Evolutionary conservation across 2,329 filamentous ascomycete species (phyloP), one percentile per base, ranked within the genome.

Genomic region (Ophiobolus disseminans): DNA sequence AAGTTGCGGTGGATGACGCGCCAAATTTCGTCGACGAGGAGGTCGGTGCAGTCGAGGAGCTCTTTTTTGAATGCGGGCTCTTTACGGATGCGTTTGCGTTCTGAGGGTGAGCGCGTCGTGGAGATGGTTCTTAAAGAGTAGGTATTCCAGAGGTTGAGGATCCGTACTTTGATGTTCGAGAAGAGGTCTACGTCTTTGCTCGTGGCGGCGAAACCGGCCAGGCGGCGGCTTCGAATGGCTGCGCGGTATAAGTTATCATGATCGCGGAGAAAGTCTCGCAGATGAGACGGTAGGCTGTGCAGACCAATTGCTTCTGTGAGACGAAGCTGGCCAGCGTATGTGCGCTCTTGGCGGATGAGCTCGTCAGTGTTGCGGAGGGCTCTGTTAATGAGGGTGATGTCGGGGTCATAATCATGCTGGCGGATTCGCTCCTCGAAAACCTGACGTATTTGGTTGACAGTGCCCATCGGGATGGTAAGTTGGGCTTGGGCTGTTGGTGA

Each of bases 201-300:
- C 9, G 2, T 3, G 10, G 3, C 2, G 13, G n/a, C 8, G 10
- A 32, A 13, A 14, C 16, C 7, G 4, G 42, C 7, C 22, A 25
- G 23, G 14, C 11, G 9, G 20, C 39, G 39, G 16, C 31, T 39
- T 11, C 48, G 48, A 7, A 47, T 13, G 6, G 26, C 43, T 4
- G 34, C 39, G 14, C 39, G 43, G n/a, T 47, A 31, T 4, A 47
- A 26, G 17, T 51, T 47, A 16, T 51, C 39, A 9, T 51, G 43
- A 21, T 51, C 43, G 14, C 43, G 26, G n/a, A 51, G 16, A 19
- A 51, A 51, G 14, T n/a, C 2, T 11, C 39, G 2, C 7, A 47
- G 39, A 14, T 46, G 14, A n/a, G 17, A 3, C 8, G 48, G 43
- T 19, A 51, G 35, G 11, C 36, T 23, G 21, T 30, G 40, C 4